phyloP scores from a whole-genome alignment of 2,329 filamentous ascomycete genomes.

The Ilyonectria robusta region DNA sequence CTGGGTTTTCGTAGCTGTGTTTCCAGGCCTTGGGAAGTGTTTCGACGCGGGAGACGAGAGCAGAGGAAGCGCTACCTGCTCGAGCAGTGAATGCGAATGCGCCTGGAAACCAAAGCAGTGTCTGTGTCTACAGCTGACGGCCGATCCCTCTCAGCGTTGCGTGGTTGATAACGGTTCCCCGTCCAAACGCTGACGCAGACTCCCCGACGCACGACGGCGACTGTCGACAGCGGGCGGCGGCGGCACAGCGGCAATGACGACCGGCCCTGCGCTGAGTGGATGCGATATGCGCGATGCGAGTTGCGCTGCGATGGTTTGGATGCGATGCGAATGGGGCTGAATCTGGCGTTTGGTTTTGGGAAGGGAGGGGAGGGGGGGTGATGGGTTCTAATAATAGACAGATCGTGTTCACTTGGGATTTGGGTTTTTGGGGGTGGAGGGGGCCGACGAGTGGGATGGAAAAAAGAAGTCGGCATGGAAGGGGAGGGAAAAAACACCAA shows the following conservation, averaged over 20 bases:
- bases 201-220: slow-evolving; percentile 1
- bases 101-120: too few species aligned
- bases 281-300: slow-evolving; percentile 21
- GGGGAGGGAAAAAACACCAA: slow-evolving; percentile 29
- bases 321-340: slow-evolving; percentile 48
- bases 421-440: slow-evolving; percentile 35
- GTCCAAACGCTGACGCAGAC: not conserved
- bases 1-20: not conserved
- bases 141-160: too few species aligned
- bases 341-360: slow-evolving; percentile 45
- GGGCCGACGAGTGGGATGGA: slow-evolving; percentile 34
- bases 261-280: not conserved
- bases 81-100: too few species aligned
- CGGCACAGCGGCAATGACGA: not conserved
- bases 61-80: not conserved
- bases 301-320: slow-evolving; percentile 28
- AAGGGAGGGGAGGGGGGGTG: slow-evolving; percentile 28
- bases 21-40: not conserved
- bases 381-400: slow-evolving; percentile 51
- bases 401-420: slow-evolving; percentile 48
- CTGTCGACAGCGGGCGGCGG: not conserved
- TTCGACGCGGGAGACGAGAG: not conserved
- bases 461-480: slow-evolving; percentile 48
- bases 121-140: too few species aligned
- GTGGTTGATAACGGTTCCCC: too few species aligned